phyloP scores from a whole-genome alignment of 768 basidiomycete species.

The Amanita inopinata region DNA sequence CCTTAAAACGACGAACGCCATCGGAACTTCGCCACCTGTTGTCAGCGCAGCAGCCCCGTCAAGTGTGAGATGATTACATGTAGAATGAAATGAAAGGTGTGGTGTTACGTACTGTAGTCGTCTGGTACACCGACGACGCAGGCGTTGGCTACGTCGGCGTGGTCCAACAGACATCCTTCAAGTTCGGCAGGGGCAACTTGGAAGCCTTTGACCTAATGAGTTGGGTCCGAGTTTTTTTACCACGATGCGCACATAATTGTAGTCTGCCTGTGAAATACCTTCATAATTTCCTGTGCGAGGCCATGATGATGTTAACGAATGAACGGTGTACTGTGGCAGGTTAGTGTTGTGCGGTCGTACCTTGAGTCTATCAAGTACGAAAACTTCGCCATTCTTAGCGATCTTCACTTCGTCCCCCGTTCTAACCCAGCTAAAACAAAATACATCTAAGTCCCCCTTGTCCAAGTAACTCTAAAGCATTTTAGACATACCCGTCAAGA shows the following conservation, averaged over 20 bases:
- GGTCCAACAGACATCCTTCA: slow-evolving; percentile 54
- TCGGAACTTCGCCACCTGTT: slow-evolving; percentile 53
- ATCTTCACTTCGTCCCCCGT: slow-evolving; percentile 61
- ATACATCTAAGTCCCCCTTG: not conserved
- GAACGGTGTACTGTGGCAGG: not conserved
- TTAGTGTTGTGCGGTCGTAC: slow-evolving; percentile 24
- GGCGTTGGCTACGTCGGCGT: slow-evolving; percentile 47
- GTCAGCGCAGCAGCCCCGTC: not conserved
- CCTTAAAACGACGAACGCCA: slow-evolving; percentile 56
- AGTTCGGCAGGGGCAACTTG: slow-evolving; percentile 71
- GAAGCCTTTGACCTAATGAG: slow-evolving; percentile 49
- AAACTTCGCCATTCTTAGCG: slow-evolving; percentile 42
- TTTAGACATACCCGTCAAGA: slow-evolving; percentile 41
- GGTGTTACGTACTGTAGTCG: slow-evolving; percentile 39
- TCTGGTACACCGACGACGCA: slow-evolving; percentile 62
- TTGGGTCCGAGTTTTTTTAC: not conserved
- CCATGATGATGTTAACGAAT: not conserved
- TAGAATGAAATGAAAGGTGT: slow-evolving; percentile 3
- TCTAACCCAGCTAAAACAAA: slow-evolving; percentile 43
- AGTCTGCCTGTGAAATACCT: slow-evolving; percentile 34
- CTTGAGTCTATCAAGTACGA: slow-evolving; percentile 57
- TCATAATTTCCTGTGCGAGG: slow-evolving; percentile 33
- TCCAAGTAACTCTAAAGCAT: not conserved
- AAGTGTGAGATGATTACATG: not conserved
- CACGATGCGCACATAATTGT: not conserved